These are phyloP conservation scores for Lachancea dasiensis DNA, from an alignment of 805 yeast species.

Conservation along the genomic window DNA sequence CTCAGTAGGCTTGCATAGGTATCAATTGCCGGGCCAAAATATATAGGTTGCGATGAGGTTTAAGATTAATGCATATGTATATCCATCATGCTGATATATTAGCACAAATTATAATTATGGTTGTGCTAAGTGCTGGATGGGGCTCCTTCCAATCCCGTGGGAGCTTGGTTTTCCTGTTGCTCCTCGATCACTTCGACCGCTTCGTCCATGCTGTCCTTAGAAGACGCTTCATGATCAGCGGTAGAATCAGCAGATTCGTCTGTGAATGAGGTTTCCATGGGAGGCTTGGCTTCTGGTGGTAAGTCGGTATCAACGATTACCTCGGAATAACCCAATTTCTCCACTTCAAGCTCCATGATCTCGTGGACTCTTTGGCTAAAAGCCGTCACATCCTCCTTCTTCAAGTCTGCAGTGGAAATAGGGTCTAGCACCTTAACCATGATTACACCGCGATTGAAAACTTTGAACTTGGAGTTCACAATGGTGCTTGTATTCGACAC, in stretches of 20 bases:
- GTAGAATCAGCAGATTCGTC: constrained; percentile 8
- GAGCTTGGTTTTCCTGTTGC: background rate
- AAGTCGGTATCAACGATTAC: constrained; percentile 28
- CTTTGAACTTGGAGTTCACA: constrained; percentile 51
- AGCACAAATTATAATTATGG: no score
- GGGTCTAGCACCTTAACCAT: constrained; percentile 78
- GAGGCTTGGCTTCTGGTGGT: constrained; percentile 22
- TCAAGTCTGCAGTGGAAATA: constrained; percentile 60
- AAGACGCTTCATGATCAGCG: constrained; percentile 4
- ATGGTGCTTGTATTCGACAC: constrained; percentile 79
- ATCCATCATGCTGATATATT: no score
- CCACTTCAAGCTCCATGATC: constrained; percentile 44
- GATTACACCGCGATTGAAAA: constrained; percentile 76
- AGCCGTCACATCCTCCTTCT: constrained; percentile 62
- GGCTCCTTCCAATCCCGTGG: no score
- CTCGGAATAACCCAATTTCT: constrained; percentile 36
- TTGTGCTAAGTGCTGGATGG: no score
- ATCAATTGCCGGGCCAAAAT: no score
- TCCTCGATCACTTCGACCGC: constrained; percentile 7
- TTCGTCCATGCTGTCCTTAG: constrained; percentile 9
- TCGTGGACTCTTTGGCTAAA: constrained; percentile 53
- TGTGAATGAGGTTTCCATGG: constrained; percentile 5
- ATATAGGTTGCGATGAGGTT: no score
- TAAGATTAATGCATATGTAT: background rate
- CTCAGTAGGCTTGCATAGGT: constrained; percentile 12